Base-by-base conservation (phyloP, 768 basidiomycete species). In the Suillus alpinus region DNA sequence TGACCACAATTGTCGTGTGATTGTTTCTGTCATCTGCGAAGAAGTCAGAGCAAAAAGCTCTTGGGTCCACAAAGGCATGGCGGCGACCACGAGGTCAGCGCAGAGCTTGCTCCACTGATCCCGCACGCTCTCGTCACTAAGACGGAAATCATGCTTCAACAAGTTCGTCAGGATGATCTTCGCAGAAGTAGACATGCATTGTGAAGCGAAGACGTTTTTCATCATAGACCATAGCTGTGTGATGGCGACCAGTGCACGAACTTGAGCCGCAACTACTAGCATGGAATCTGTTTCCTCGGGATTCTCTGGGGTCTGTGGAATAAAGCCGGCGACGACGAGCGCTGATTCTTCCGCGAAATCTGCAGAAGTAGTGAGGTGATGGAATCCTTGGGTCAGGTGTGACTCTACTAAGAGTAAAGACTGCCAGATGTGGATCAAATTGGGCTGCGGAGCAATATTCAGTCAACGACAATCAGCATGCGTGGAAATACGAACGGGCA, bases 331-430 rank as follows among this genome's bases (percentile, higher is more conserved):
- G 7, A 86, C 60, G 23, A 78, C 68, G 3, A 69, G 62, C 0
- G 78, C 74, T 2, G 80, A 64, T 49, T 66, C 71, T 16, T 63
- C 68, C 16, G 78, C 72, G 55, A 79, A 72, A 4, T 73, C 65
- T 0, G 78, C 59, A 18, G 75, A 61, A 3, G 77, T 63, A 1
- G 76, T 73, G 13, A 78, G 66, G 63, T 79, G 76, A 1, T 70
- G 71, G 36, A 68, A 68, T 23, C 69, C 76, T 58, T 81, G 77
- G 0, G 77, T 76, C 10, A 81, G 67, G 56, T 81, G 77, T 10
- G 80, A 73, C 46, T 78, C 80, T 18, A 73, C 79, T 29, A 85
- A 78, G n/a, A 89, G 71, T 18, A 89, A 75, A 0, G 81, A 78
- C 62, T 83, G 78, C 87, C 87, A 89, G 1, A 77, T 70, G 46